Conservation (phyloP, 176 grass and related monocot genomes). For the Zoysia pacifica region DNA sequence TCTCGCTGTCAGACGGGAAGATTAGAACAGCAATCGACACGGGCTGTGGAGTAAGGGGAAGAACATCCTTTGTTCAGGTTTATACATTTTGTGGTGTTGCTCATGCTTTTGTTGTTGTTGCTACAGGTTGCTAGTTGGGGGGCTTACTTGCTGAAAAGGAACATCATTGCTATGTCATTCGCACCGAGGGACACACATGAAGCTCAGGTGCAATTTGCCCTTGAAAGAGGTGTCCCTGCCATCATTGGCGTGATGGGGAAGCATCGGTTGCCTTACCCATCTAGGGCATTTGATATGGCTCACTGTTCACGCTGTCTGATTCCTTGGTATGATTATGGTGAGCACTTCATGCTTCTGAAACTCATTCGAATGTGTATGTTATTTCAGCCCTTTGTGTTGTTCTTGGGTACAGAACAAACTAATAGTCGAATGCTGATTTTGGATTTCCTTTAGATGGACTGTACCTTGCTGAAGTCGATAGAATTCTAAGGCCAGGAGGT, state of each 20-base stretch:
- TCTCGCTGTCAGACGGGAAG: slow-evolving; percentile 67
- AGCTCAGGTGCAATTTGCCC: slow-evolving; percentile 93
- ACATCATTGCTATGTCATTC: slow-evolving; percentile 87
- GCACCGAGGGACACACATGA: slow-evolving; percentile 91
- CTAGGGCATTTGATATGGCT: slow-evolving; percentile 95
- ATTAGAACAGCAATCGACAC: slow-evolving; percentile 93
- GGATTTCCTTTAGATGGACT: slow-evolving; percentile 67
- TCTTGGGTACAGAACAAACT: slow-evolving; percentile 3
- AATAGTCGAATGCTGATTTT: slow-evolving; percentile 8
- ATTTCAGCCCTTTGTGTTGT: slow-evolving; percentile 13
- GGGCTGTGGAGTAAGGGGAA: slow-evolving; percentile 71
- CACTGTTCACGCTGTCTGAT: slow-evolving; percentile 94
- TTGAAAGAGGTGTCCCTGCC: slow-evolving; percentile 92
- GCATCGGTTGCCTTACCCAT: slow-evolving; percentile 80
- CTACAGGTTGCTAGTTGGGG: slow-evolving; percentile 94
- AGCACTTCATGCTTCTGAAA: slow-evolving; percentile 29
- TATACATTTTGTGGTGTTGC: slow-evolving; percentile 17
- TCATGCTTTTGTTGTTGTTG: slow-evolving; percentile 15
- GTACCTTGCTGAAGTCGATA: slow-evolving; percentile 84
- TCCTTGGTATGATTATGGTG: slow-evolving; percentile 74
- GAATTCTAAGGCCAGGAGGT: slow-evolving; percentile 89
- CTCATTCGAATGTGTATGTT: background rate
- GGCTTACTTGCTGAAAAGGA: slow-evolving; percentile 86
- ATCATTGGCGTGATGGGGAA: slow-evolving; percentile 92
- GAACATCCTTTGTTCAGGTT: slow-evolving; percentile 18